Evolutionary conservation across 768 basidiomycete genomes (phyloP).

Genomic region (Boletus rubescentipes): DNA sequence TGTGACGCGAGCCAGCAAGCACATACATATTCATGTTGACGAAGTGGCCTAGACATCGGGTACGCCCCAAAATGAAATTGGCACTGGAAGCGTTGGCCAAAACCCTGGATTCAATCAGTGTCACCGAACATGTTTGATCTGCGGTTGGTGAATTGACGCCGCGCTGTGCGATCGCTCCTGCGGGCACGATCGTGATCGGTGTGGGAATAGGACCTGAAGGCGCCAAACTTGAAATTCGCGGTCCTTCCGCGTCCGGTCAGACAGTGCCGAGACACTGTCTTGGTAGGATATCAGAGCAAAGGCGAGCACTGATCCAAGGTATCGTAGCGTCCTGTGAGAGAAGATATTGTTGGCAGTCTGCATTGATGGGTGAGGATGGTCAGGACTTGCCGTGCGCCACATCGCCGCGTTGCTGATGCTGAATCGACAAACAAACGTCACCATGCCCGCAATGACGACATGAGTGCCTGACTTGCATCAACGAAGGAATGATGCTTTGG

Average conservation of each 20-base stretch:
- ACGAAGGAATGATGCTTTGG: not conserved
- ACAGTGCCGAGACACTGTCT: no score
- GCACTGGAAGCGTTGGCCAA: not conserved
- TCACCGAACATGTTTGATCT: conserved; percentile 16
- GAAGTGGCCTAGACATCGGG: not conserved
- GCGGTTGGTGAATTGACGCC: conserved; percentile 6
- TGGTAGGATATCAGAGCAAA: not conserved
- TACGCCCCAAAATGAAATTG: conserved; percentile 1
- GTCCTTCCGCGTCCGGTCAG: conserved; percentile 2
- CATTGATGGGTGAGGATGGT: conserved; percentile 1
- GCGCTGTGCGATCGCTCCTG: conserved; percentile 4
- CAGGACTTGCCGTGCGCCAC: conserved; percentile 19
- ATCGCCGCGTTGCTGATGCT: conserved; percentile 17
- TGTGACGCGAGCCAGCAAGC: not conserved
- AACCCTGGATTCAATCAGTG: conserved; percentile 1
- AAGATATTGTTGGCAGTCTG: not conserved
- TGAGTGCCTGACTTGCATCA: conserved; percentile 10
- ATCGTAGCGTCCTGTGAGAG: not conserved
- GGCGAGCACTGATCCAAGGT: not conserved
- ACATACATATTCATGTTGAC: not conserved
- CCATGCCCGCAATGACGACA: conserved; percentile 16
- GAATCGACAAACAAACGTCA: conserved; percentile 4
- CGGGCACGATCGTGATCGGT: conserved; percentile 25
- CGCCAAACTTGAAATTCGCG: not conserved
- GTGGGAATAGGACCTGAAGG: conserved; percentile 4